Evolutionary conservation across 2,329 filamentous ascomycete genomes (phyloP).

Genomic region (Scedosporium apiospermum): DNA sequence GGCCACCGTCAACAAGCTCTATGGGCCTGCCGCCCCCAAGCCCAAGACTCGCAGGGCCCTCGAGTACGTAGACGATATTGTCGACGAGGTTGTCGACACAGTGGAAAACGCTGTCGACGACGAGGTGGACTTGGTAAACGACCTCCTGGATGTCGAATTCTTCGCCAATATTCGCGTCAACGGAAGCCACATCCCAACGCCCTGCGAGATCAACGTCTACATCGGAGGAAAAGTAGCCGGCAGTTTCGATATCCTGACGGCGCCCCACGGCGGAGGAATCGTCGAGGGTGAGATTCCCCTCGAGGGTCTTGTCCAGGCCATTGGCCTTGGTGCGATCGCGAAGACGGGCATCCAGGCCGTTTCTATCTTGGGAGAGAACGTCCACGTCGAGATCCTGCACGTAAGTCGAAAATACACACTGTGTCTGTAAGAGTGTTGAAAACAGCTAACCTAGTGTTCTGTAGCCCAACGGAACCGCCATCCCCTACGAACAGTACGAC

Average conservation of each 20-base stretch:
- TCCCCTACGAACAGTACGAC: constrained; percentile 6
- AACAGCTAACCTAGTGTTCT: neutral
- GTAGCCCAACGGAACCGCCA: constrained; percentile 9
- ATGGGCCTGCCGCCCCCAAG: constrained; percentile 11
- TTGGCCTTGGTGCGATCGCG: neutral
- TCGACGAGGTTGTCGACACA: neutral
- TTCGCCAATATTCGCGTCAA: constrained; percentile 24
- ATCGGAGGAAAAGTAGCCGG: constrained; percentile 22
- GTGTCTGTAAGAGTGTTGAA: neutral
- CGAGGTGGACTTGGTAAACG: neutral
- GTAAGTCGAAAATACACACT: neutral
- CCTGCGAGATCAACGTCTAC: constrained; percentile 24
- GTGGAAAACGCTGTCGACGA: neutral
- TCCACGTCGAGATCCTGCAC: constrained; percentile 3
- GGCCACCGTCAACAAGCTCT: constrained; percentile 23
- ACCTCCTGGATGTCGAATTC: constrained; percentile 14
- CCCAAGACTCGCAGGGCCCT: neutral
- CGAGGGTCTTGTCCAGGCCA: neutral
- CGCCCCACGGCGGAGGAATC: constrained; percentile 20
- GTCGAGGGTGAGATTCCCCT: constrained; percentile 1
- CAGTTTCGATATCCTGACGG: constrained; percentile 24
- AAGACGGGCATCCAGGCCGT: neutral
- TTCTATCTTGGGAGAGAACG: neutral
- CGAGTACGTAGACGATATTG: neutral
- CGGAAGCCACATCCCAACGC: constrained; percentile 23